Conservation (phyloP, 2,329 filamentous ascomycete genomes). For the Metarhizium anisopliae region DNA sequence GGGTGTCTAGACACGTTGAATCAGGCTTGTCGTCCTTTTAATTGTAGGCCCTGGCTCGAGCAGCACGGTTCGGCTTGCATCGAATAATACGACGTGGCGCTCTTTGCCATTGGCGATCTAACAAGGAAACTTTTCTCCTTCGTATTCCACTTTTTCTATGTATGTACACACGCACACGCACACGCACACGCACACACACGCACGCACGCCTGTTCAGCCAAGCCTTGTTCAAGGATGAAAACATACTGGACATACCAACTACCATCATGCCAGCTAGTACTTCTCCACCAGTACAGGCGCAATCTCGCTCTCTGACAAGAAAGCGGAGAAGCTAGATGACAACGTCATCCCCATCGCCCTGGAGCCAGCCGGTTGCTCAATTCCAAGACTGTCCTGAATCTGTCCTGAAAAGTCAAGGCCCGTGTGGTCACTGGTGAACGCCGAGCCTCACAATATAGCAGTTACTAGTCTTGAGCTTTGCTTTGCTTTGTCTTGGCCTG, state of each 20-base stretch:
- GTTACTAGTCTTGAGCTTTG: no score
- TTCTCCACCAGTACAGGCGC: neutral
- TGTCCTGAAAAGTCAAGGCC: neutral
- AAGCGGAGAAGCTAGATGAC: neutral
- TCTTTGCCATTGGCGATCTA: neutral
- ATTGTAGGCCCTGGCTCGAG: neutral
- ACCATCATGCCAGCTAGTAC: neutral
- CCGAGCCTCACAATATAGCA: no score
- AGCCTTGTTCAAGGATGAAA: neutral
- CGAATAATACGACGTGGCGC: neutral
- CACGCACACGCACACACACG: no score
- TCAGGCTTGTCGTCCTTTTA: neutral
- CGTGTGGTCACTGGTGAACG: neutral
- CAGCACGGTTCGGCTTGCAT: neutral
- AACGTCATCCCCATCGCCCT: neutral
- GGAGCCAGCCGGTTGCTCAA: neutral
- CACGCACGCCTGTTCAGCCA: neutral
- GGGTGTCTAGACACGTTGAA: neutral
- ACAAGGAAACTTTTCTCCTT: neutral
- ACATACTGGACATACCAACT: neutral
- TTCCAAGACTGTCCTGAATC: neutral
- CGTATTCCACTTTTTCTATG: neutral
- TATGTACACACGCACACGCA: no score
- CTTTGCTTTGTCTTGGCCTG: no score
- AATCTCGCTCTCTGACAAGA: neutral